Base-by-base conservation (phyloP, 2,329 filamentous ascomycete genomes). In the Colletotrichum destructivum region DNA sequence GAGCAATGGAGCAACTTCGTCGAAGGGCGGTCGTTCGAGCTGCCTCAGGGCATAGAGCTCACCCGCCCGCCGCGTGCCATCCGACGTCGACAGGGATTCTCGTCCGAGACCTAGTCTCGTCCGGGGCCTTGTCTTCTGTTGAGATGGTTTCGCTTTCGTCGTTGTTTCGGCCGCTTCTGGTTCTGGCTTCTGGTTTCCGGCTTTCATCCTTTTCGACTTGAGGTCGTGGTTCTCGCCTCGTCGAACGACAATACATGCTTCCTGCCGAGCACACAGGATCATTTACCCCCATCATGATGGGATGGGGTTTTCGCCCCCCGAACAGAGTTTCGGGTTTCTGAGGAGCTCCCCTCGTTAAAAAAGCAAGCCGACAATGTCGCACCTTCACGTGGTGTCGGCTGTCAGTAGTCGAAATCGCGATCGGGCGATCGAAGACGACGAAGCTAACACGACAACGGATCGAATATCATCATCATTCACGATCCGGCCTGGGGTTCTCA, bases 381-480 rank as follows among this genome's bases (percentile, higher is more conserved):
- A 65, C 62, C 52, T 65, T 65, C 62, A 47, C 62, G 62, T 64
- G 62, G 52, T 56, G 62, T 55, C 62, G 38, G 62, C 51, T 57
- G 62, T 65, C 15, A 65, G 62, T 65, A 65, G 15, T 44, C 51
- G 51, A 6, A 38, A 47, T 62, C 51, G 26, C 51, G 52, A 65
- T 56, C 26, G 62, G 62, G 62, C 51, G 31, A 65, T 65, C 62
- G 52, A 55, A 64, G 62, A 64, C 40, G 51, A 54, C 11, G 62
- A 65, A 65, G n/a, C 62, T 26, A 26, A 65, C 62, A 52, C 62
- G 42, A 65, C 62, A 47, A 46, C 40, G 38, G 62, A 47, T 65
- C 52, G 16, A 47, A 55, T 38, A 16, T 42, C 26, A n/a, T 35
- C 46, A 49, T 31, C 26, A 31, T 31, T 31, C 26, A 31, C 46